A percentile compares a stretch with the other conserved stretches of the same genome.
phyloP scores from a whole-genome alignment of 306 rosid species.

The Sicyos edulis region DNA sequence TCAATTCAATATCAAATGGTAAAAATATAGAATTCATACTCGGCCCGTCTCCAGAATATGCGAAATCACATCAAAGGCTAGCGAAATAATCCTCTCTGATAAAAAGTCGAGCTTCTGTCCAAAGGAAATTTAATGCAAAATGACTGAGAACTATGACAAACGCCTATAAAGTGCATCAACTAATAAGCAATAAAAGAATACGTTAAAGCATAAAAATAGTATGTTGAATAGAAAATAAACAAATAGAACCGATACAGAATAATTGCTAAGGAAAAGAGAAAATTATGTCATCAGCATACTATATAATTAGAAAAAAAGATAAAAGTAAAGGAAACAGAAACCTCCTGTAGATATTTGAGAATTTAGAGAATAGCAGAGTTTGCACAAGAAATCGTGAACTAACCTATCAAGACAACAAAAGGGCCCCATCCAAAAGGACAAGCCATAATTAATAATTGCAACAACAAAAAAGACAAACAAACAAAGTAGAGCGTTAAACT shows the following conservation, averaged over 20 bases:
- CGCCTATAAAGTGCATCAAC: conserved; percentile 23
- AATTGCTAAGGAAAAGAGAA: neutral
- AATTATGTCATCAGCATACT: neutral
- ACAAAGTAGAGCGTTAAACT: too few relatives aligned
- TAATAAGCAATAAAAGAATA: neutral
- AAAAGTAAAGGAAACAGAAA: neutral
- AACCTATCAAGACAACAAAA: neutral
- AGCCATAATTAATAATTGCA: neutral
- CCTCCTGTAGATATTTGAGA: neutral
- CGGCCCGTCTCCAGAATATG: conserved; percentile 79
- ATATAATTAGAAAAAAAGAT: neutral
- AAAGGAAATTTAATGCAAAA: conserved; percentile 22
- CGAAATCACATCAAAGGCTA: conserved; percentile 78
- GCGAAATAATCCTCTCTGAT: conserved; percentile 68
- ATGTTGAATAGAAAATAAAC: conserved; percentile 6
- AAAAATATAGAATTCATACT: conserved; percentile 37
- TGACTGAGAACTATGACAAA: neutral
- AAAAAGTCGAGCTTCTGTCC: conserved; percentile 63
- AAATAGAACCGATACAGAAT: neutral
- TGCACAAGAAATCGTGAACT: neutral
- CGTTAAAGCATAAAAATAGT: neutral
- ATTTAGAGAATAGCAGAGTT: neutral
- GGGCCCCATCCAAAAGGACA: neutral
- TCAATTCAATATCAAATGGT: conserved; percentile 17
- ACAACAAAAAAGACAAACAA: too few relatives aligned